These are phyloP conservation scores for Komagataella pseudopastoris DNA, from an alignment of 805 yeast genomes.

Conservation along the genomic window DNA sequence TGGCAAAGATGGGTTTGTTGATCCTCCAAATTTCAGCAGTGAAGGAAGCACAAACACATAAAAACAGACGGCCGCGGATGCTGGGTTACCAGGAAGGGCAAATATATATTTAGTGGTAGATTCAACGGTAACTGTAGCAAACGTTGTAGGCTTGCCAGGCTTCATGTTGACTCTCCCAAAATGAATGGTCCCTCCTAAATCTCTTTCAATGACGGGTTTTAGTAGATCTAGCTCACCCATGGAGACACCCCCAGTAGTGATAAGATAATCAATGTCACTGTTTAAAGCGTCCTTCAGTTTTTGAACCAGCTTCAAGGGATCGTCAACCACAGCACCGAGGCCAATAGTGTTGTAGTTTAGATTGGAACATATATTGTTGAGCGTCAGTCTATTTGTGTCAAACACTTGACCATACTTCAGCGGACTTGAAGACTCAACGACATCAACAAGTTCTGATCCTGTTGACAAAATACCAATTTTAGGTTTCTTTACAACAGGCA, in stretches of 20 bases:
- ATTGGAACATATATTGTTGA: constrained; percentile 20
- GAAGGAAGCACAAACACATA: constrained; percentile 34
- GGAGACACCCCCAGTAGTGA: constrained; percentile 46
- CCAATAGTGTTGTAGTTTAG: constrained; percentile 27
- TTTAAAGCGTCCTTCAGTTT: constrained; percentile 14
- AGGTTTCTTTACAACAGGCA: constrained; percentile 28
- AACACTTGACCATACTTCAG: constrained; percentile 29
- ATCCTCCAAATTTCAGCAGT: constrained; percentile 15
- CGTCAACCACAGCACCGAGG: constrained; percentile 36
- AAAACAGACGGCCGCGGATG: constrained; percentile 34
- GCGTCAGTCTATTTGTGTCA: constrained; percentile 36
- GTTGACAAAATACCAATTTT: constrained; percentile 33
- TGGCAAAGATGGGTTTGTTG: constrained; percentile 14
- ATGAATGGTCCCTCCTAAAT: constrained; percentile 28
- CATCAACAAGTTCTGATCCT: constrained; percentile 34
- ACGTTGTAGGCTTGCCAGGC: constrained; percentile 47
- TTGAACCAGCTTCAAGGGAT: constrained; percentile 12
- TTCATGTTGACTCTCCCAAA: constrained; percentile 47
- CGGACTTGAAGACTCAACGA: constrained; percentile 4
- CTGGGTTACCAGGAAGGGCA: constrained; percentile 46
- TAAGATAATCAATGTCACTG: constrained; percentile 23
- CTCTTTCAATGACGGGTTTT: constrained; percentile 32
- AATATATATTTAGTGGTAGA: constrained; percentile 20
- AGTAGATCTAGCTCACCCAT: constrained; percentile 43
- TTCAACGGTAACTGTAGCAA: constrained; percentile 31